Conservation (phyloP, 2,329 filamentous ascomycete genomes). For the Aspergillus terreus region DNA sequence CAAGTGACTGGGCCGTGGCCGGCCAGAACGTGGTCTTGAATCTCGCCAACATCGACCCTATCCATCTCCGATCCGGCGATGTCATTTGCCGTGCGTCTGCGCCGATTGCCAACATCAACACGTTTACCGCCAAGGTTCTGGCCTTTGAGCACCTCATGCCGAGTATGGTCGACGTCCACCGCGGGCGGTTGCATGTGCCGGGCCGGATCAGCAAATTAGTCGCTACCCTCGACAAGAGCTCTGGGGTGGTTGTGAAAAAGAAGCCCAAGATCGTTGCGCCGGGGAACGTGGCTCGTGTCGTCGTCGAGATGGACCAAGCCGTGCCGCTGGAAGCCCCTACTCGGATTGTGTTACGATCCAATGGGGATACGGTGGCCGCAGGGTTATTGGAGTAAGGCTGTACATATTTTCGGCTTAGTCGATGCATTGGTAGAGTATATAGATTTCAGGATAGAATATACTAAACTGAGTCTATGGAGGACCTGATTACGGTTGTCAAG, state of each 20-base stretch:
- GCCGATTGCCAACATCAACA: conserved; percentile 67
- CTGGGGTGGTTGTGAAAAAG: conserved; percentile 73
- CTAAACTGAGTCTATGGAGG: too few relatives aligned
- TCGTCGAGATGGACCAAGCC: conserved; percentile 68
- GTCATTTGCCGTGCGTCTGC: conserved; percentile 70
- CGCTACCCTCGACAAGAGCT: conserved; percentile 73
- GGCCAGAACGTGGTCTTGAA: conserved; percentile 87
- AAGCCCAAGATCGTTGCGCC: conserved; percentile 80
- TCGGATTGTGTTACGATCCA: conserved; percentile 74
- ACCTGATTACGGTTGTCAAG: too few relatives aligned
- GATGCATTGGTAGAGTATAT: background rate
- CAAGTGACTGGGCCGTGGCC: conserved; percentile 83
- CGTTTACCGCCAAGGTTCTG: conserved; percentile 77
- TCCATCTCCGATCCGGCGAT: conserved; percentile 78
- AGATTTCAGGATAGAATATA: background rate
- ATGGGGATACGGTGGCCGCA: conserved; percentile 81
- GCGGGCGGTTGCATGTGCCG: conserved; percentile 74
- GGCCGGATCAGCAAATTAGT: conserved; percentile 70
- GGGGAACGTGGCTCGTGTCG: conserved; percentile 70
- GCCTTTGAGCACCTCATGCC: conserved; percentile 88
- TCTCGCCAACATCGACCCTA: conserved; percentile 76
- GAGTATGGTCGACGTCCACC: conserved; percentile 83
- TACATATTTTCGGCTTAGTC: background rate
- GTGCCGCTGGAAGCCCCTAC: conserved; percentile 77
- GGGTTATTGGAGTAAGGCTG: conserved; percentile 65